A percentile compares a stretch with the other conserved stretches of the same genome.
Conservation (phyloP, 805 yeast species). For the Vanderwaltozyma polyspora region DNA sequence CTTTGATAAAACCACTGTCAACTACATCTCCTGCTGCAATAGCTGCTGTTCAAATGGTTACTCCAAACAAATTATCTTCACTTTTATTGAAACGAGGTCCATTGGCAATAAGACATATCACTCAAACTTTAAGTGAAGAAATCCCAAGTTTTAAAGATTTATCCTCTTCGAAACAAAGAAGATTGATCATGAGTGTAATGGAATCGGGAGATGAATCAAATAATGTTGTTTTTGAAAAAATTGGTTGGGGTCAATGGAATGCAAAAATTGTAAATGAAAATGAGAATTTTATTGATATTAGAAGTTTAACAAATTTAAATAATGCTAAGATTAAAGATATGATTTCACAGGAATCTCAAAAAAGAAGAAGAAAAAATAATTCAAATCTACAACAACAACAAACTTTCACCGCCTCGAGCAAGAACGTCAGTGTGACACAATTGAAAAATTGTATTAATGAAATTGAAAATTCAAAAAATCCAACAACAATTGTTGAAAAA, state of each 20-base stretch:
- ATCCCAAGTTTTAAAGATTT: conserved; percentile 71
- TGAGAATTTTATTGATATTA: conserved; percentile 27
- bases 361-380: conserved; percentile 15
- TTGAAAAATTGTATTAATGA: not conserved
- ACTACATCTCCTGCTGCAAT: conserved; percentile 83
- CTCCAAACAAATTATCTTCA: conserved; percentile 65
- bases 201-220: conserved; percentile 52
- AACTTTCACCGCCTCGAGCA: conserved; percentile 9
- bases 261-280: conserved; percentile 41
- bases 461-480: not conserved
- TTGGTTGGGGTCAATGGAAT: conserved; percentile 96
- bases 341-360: conserved; percentile 13
- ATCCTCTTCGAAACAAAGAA: conserved; percentile 77
- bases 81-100: conserved; percentile 70
- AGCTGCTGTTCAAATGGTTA: conserved; percentile 76
- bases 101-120: conserved; percentile 79
- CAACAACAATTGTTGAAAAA: not conserved
- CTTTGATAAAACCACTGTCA: conserved; percentile 30
- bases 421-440: conserved; percentile 17
- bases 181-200: conserved; percentile 81
- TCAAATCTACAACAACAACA: conserved; percentile 22
- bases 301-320: conserved; percentile 32
- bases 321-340: conserved; percentile 36
- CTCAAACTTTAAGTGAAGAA: conserved; percentile 61
- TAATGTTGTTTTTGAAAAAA: conserved; percentile 69